Evolutionary conservation across 805 yeast genomes (phyloP), one percentile per base, ranked within the genome.

Genomic region (Candida vartiovaarae): DNA sequence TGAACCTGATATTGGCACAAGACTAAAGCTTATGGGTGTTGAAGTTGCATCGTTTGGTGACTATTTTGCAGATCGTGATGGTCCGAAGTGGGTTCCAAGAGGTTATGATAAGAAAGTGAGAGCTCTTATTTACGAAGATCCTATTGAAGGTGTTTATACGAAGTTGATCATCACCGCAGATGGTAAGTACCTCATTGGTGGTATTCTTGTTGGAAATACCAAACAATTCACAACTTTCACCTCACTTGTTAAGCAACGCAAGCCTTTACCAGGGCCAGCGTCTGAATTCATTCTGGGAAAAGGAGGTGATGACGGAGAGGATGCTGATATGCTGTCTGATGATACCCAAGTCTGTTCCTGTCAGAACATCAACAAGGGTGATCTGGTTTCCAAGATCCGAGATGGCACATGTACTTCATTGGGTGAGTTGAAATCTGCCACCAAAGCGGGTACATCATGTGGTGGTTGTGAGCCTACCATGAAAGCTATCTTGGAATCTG

Each of bases 21-120:
- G 68, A 24, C 53, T 64, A 36, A 64, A 64, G 44, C 53, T 62
- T 11, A 62, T 64, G 66, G 68, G 68, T 10, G 67, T 64, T 26
- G 65, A 64, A 40, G 69, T 64, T 23, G 69, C 67, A 25, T 60
- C 67, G 6, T 65, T 65, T 54, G 69, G 69, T 25, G 68, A 65
- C 42, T 64, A 59, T 39, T 65, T 65, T 47, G 64, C 67, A 3
- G 68, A 65, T 42, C 54, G 48, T 23, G 49, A 52, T 34, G 67
- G 66, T n/a, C 64, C 68, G 23, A 60, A 56, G 39, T 62, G 64
- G 61, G 41, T 61, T 5, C 67, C 68, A 5, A 55, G 50, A 23
- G 54, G 56, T 7, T 51, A 48, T 33, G 50, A 57, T 33, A 51
- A 47, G 31, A 55, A 47, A 10, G 60, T 57, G 1, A 49, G 54